Percentiles rank a stretch among this genome's conserved stretches.
Conservation (phyloP, 1,284 basidiomycete species). For the Vanrija sp. region DNA sequence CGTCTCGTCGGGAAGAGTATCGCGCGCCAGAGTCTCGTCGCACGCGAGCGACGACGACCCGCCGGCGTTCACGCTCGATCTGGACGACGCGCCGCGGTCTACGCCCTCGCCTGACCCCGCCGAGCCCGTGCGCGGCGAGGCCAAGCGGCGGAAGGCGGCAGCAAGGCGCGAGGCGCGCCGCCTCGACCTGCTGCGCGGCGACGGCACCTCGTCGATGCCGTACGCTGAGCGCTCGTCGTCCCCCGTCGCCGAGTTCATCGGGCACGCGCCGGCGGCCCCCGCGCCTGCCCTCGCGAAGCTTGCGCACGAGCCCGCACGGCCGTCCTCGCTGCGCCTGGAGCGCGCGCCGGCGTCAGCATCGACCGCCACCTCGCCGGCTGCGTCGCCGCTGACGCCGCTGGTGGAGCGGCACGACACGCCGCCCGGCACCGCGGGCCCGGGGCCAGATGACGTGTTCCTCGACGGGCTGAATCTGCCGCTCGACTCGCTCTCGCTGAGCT, state of each 20-base stretch:
- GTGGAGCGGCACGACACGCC: not conserved
- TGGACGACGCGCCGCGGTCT: constrained; percentile 13
- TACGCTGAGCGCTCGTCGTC: constrained; percentile 3
- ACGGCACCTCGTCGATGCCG: constrained; percentile 29
- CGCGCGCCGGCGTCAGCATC: constrained; percentile 14
- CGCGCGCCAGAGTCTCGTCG: constrained; percentile 11
- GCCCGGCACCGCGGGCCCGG: not conserved
- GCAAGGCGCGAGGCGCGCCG: constrained; percentile 33
- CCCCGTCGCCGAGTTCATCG: constrained; percentile 14
- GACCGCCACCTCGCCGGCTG: constrained; percentile 1
- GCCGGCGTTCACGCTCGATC: constrained; percentile 26
- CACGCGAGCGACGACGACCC: constrained; percentile 22
- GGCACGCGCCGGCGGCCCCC: constrained; percentile 6
- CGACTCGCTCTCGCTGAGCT: constrained; percentile 43
- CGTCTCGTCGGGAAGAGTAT: constrained; percentile 1
- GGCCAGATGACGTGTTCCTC: constrained; percentile 25
- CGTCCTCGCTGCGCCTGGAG: constrained; percentile 22
- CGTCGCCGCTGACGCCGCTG: constrained; percentile 1
- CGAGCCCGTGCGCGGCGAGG: constrained; percentile 15
- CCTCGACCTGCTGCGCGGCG: constrained; percentile 42
- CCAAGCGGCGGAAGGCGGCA: constrained; percentile 30
- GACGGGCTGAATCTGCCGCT: constrained; percentile 36
- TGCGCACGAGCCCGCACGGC: constrained; percentile 8
- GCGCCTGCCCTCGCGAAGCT: not conserved
- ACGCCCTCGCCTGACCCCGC: not conserved